Conservation (phyloP, 108 stramenopile species). For the Chaetoceros tenuissimus region DNA sequence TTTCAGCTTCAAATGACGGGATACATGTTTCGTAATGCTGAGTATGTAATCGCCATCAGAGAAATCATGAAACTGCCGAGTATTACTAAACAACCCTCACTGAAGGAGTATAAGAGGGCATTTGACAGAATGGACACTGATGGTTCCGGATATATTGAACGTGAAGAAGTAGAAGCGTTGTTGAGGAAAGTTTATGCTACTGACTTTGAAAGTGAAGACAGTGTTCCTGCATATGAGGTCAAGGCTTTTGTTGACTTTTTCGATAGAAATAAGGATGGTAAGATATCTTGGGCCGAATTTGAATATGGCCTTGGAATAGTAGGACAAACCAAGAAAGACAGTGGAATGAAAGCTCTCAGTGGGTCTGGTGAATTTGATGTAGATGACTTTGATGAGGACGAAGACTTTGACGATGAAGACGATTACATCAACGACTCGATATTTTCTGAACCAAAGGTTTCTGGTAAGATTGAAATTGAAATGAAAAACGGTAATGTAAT, state of each 20-base stretch:
- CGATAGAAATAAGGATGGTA: slow-evolving; percentile 79
- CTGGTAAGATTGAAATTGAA: slow-evolving; percentile 69
- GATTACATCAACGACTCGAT: slow-evolving; percentile 17
- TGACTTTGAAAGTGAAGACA: slow-evolving; percentile 13
- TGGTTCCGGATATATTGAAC: slow-evolving; percentile 67
- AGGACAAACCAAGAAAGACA: slow-evolving; percentile 11
- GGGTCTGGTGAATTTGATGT: slow-evolving; percentile 15
- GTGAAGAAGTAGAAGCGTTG: slow-evolving; percentile 47
- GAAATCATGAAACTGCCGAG: slow-evolving; percentile 67
- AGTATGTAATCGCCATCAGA: slow-evolving; percentile 83
- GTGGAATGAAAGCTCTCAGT: slow-evolving; percentile 5
- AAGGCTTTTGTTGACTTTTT: slow-evolving; percentile 78
- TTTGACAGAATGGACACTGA: slow-evolving; percentile 71
- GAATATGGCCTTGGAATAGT: slow-evolving; percentile 63
- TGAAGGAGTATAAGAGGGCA: slow-evolving; percentile 72
- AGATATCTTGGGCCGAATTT: slow-evolving; percentile 76
- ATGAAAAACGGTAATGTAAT: slow-evolving; percentile 68
- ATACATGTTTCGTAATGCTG: slow-evolving; percentile 88
- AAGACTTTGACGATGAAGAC: slow-evolving; percentile 37
- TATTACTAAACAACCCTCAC: slow-evolving; percentile 42
- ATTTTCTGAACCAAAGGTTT: slow-evolving; percentile 17
- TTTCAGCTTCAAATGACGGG: slow-evolving; percentile 89
- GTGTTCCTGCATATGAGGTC: slow-evolving; percentile 59
- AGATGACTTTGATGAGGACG: slow-evolving; percentile 17
- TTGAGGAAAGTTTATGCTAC: slow-evolving; percentile 60